These are phyloP conservation scores for Cercophora samala DNA, from an alignment of 495 filamentous ascomycete species.

Conservation along the genomic window DNA sequence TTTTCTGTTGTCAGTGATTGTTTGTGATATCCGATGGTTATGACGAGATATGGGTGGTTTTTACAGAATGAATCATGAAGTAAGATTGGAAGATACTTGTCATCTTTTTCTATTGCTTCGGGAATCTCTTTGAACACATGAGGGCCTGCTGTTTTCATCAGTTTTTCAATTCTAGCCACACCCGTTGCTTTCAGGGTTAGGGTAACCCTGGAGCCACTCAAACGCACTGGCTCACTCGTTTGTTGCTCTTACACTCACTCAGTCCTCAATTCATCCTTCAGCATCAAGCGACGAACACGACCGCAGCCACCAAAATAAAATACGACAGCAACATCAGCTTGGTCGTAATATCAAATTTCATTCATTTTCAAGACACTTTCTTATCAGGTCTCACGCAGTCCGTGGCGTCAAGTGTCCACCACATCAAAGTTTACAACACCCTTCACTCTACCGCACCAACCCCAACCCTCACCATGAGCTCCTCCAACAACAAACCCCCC, in stretches of 20 bases:
- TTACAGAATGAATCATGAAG: background rate
- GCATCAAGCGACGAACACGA: background rate
- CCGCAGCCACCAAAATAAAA: background rate
- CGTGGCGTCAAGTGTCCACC: no score
- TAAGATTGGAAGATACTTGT: no score
- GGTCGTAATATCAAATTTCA: background rate
- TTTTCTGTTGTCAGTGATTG: background rate
- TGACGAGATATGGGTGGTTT: background rate
- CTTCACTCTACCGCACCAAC: conserved; percentile 1
- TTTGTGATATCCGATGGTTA: background rate
- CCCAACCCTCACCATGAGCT: background rate
- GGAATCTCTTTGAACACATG: no score
- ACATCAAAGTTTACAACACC: background rate
- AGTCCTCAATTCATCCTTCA: background rate
- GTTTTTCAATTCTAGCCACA: no score
- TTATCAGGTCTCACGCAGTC: no score
- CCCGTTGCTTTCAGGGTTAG: background rate
- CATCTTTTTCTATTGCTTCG: no score
- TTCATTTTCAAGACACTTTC: no score
- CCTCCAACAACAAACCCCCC: background rate
- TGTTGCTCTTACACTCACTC: background rate
- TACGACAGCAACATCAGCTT: background rate
- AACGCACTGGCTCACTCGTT: background rate
- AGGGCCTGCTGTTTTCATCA: no score
- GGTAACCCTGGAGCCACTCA: background rate